Conservation (phyloP, 345 rosid species). For the Camelina hispida region DNA sequence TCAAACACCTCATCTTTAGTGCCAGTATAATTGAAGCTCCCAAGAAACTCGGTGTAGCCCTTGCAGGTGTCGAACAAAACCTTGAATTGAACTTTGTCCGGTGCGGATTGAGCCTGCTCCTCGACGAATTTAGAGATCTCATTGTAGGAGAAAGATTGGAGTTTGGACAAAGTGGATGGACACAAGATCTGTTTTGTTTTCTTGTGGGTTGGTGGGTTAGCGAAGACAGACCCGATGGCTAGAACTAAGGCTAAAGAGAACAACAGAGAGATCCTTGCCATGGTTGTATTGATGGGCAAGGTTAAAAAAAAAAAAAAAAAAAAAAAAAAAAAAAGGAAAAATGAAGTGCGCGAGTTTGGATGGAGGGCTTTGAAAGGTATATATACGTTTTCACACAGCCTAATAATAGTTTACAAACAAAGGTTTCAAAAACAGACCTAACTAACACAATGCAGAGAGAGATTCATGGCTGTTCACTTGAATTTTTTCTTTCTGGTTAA, state of each 20-base stretch:
- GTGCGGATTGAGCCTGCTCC: not conserved
- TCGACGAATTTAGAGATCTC: conserved; percentile 17
- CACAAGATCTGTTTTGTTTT: conserved; percentile 8
- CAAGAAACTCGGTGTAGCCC: conserved; percentile 12
- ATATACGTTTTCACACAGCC: conserved; percentile 22
- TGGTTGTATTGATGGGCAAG: conserved; percentile 37
- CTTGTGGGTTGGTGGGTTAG: conserved; percentile 34
- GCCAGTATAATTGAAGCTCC: not conserved
- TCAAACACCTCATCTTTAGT: not conserved
- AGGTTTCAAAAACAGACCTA: conserved; percentile 6
- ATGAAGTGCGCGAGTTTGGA: conserved; percentile 35
- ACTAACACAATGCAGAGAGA: conserved; percentile 21
- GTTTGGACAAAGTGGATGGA: conserved; percentile 25
- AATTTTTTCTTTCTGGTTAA: not conserved
- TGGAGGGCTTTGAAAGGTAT: conserved; percentile 16
- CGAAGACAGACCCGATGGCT: conserved; percentile 30
- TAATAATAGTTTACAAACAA: conserved; percentile 24
- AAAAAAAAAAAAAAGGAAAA: conserved; percentile 39
- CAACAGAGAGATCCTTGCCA: conserved; percentile 50
- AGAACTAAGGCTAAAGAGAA: conserved; percentile 36
- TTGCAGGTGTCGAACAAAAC: conserved; percentile 25
- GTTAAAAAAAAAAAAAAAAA: conserved; percentile 19
- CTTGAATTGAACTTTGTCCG: not conserved
- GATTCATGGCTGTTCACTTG: conserved; percentile 33
- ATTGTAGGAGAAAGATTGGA: conserved; percentile 26